Conservation (phyloP, 345 rosid genomes). For the Camelina sativa region DNA sequence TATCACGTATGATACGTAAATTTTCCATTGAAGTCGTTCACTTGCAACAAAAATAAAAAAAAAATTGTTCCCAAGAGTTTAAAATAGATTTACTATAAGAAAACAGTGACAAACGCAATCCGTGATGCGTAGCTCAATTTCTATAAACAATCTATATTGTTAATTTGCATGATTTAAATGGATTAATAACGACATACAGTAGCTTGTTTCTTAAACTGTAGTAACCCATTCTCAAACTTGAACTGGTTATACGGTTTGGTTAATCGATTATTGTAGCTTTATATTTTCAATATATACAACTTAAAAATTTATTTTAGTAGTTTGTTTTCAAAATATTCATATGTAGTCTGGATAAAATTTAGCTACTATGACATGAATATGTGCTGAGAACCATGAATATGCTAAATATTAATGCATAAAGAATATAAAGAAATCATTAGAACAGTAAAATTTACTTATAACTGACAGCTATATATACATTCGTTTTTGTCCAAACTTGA, state of each 20-base stretch:
- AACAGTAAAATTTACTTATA: conserved; percentile 3
- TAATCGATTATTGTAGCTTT: neutral
- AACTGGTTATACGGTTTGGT: neutral
- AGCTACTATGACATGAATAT: neutral
- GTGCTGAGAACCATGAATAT: neutral
- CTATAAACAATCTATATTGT: neutral
- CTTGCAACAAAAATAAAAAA: neutral
- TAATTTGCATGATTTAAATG: neutral
- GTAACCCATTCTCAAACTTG: neutral
- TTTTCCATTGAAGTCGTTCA: neutral
- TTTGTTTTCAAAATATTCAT: too few species aligned
- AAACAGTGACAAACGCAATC: conserved; percentile 7
- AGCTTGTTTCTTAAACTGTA: neutral
- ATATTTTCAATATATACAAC: neutral
- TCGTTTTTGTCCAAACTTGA: conserved; percentile 1
- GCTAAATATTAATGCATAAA: conserved; percentile 1
- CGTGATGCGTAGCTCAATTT: neutral
- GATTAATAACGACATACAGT: neutral
- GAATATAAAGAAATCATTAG: neutral
- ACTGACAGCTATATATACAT: conserved; percentile 17
- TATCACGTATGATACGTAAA: neutral
- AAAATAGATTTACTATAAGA: neutral
- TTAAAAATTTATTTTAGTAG: too few species aligned
- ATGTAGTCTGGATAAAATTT: neutral
- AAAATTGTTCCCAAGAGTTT: neutral